Percentiles rank a stretch among this genome's conserved stretches.
Conservation (phyloP, 176 grass and related monocot species). For the Lolium perenne region DNA sequence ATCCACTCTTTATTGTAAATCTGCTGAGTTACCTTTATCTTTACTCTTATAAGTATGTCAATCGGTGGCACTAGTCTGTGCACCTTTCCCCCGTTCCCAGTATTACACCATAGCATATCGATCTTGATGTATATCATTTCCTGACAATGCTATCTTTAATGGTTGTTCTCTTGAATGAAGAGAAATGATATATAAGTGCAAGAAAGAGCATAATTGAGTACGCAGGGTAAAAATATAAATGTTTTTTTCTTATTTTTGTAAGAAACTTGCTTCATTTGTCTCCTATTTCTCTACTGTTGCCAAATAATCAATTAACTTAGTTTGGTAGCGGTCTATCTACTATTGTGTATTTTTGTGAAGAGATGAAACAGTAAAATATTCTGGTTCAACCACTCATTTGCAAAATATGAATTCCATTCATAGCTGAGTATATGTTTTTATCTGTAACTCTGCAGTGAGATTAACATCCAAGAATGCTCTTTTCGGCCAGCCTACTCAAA, state of each 20-base stretch:
- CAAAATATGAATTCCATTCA: constrained; percentile 23
- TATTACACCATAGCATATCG: background rate
- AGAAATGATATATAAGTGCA: constrained; percentile 33
- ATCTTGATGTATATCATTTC: background rate
- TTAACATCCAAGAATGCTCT: constrained; percentile 56
- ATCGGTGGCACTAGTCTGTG: background rate
- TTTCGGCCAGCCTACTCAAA: constrained; percentile 52
- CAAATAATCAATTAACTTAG: constrained; percentile 42
- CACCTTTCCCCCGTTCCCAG: background rate
- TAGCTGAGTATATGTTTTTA: constrained; percentile 24
- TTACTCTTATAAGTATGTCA: background rate
- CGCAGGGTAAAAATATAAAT: constrained; percentile 18
- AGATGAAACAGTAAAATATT: background rate
- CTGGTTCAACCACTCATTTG: background rate
- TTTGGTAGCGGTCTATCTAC: constrained; percentile 23
- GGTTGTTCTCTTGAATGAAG: constrained; percentile 16
- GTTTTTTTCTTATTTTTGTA: constrained; percentile 8
- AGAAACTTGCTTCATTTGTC: constrained; percentile 39
- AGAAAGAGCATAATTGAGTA: background rate
- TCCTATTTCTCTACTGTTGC: constrained; percentile 23
- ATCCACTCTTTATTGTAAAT: constrained; percentile 26
- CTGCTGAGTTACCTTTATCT: constrained; percentile 6
- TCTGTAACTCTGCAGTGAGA: constrained; percentile 62
- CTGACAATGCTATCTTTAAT: constrained; percentile 20
- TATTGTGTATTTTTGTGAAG: constrained; percentile 1